phyloP scores from a whole-genome alignment of 345 rosid species.

The Aquilaria malaccensis region DNA sequence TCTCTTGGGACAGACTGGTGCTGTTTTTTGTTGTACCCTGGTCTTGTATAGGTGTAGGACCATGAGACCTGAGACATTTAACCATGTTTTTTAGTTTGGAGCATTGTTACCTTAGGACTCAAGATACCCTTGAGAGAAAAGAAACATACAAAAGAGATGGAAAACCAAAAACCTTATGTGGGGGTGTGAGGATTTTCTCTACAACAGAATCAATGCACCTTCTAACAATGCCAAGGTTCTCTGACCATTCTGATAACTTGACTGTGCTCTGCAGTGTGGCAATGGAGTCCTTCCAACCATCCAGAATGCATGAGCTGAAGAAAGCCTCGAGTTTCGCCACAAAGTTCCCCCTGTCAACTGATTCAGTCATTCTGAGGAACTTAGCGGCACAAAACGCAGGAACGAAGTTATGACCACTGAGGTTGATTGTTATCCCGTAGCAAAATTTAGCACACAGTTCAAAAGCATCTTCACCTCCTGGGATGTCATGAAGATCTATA shows the following conservation, averaged over 20 bases:
- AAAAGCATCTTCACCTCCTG: constrained; percentile 92
- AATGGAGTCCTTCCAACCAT: constrained; percentile 97
- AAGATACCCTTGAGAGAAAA: background rate
- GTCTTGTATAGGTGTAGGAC: constrained; percentile 87
- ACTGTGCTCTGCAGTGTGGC: constrained; percentile 56
- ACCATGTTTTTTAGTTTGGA: background rate
- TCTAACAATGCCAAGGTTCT: constrained; percentile 74
- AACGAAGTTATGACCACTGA: constrained; percentile 80
- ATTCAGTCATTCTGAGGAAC: constrained; percentile 87
- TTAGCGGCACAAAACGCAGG: constrained; percentile 84
- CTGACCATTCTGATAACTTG: constrained; percentile 78
- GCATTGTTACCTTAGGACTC: too few species aligned
- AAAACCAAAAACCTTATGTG: constrained; percentile 41
- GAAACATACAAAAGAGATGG: background rate
- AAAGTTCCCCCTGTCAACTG: constrained; percentile 74
- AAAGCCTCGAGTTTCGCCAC: constrained; percentile 76
- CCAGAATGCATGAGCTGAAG: constrained; percentile 81
- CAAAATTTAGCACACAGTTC: constrained; percentile 95
- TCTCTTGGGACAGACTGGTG: constrained; percentile 73
- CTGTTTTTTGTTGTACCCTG: constrained; percentile 52
- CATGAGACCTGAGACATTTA: constrained; percentile 61
- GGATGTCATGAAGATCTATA: constrained; percentile 76
- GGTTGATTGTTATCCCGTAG: constrained; percentile 85
- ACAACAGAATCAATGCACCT: constrained; percentile 81
- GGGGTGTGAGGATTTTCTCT: constrained; percentile 75